These are phyloP conservation scores for Tuber umbilicatum DNA, from an alignment of 495 filamentous ascomycete species.

Conservation along the genomic window DNA sequence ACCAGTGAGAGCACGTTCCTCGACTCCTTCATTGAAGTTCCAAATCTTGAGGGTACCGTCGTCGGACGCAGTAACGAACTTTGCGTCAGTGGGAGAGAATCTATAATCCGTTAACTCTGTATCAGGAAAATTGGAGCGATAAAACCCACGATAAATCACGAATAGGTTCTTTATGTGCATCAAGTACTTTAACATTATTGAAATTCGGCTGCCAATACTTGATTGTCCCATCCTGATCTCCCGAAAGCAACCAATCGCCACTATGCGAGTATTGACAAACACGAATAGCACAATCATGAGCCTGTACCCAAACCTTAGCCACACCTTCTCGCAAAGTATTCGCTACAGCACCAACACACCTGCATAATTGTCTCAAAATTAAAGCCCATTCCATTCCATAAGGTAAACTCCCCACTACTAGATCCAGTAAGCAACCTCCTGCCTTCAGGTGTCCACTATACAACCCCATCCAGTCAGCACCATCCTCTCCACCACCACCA, in stretches of 20 bases:
- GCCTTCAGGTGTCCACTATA: constrained; percentile 90
- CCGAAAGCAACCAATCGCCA: constrained; percentile 93
- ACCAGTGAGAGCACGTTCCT: constrained; percentile 73
- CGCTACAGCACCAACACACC: constrained; percentile 5
- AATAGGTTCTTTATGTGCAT: constrained; percentile 82
- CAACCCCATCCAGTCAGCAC: neutral
- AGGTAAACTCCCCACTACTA: constrained; percentile 92
- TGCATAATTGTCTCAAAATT: constrained; percentile 99
- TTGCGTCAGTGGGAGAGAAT: constrained; percentile 84
- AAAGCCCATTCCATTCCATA: constrained; percentile 98
- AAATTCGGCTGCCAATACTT: constrained; percentile 99
- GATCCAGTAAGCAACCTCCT: constrained; percentile 83
- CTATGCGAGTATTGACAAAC: constrained; percentile 83
- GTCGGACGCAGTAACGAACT: constrained; percentile 93
- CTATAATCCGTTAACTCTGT: constrained; percentile 5
- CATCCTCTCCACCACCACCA: constrained; percentile 1
- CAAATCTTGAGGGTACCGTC: constrained; percentile 90
- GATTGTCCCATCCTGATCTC: constrained; percentile 87
- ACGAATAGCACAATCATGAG: constrained; percentile 88
- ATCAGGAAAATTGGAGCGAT: neutral
- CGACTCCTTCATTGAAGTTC: constrained; percentile 80
- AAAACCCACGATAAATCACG: constrained; percentile 63
- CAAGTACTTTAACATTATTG: constrained; percentile 93
- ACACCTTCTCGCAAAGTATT: constrained; percentile 7
- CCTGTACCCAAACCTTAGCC: constrained; percentile 46